phyloP scores from a whole-genome alignment of 768 basidiomycete species.

The Leucocoprinus birnbaumii region DNA sequence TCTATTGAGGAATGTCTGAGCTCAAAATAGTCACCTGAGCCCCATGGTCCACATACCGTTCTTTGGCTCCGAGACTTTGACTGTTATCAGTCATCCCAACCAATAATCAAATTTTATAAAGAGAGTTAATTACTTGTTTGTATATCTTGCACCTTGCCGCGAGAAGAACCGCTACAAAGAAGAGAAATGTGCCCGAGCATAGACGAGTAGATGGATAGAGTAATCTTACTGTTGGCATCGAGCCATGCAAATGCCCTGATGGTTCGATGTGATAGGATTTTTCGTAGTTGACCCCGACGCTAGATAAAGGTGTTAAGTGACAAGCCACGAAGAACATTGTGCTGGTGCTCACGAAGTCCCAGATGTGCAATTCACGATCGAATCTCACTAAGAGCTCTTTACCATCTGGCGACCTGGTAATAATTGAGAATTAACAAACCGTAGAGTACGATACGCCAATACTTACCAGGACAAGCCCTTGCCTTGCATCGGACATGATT shows the following conservation, averaged over 20 bases:
- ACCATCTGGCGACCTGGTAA: constrained; percentile 5
- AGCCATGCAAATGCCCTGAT: constrained; percentile 1
- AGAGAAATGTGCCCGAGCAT: no score
- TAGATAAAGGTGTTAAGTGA: not conserved
- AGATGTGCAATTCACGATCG: constrained; percentile 7
- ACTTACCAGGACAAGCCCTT: not conserved
- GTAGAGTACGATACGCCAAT: not conserved
- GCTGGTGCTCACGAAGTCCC: not conserved
- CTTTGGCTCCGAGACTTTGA: constrained; percentile 2
- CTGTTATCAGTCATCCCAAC: not conserved
- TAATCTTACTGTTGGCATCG: constrained; percentile 5
- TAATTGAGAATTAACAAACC: not conserved
- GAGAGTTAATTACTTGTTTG: not conserved
- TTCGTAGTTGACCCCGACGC: not conserved
- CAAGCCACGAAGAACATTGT: not conserved
- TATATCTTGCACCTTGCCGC: not conserved
- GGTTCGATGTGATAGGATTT: not conserved
- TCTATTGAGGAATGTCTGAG: not conserved
- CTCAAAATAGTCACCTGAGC: not conserved
- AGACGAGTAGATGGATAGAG: no score
- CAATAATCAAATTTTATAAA: not conserved
- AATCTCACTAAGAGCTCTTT: not conserved
- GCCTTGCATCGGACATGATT: not conserved
- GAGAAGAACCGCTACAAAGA: not conserved
- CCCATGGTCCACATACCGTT: not conserved